These are phyloP conservation scores for Noccaea caerulescens DNA, from an alignment of 345 rosid genomes.

Conservation along the genomic window DNA sequence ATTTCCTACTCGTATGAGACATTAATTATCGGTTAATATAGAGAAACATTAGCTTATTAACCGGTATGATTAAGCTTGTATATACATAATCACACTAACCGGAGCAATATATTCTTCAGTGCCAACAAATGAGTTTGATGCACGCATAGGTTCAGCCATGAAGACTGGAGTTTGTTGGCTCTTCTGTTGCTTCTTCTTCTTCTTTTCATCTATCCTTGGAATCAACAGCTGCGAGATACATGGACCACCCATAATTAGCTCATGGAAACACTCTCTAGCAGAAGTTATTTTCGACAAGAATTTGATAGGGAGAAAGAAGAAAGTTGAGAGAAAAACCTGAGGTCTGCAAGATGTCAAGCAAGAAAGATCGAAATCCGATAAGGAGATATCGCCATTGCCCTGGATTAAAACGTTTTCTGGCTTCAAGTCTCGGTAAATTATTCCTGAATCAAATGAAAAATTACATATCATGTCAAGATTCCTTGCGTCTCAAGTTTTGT, in stretches of 20 bases:
- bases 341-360: constrained; percentile 96
- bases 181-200: constrained; percentile 59
- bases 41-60: neutral
- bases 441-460: constrained; percentile 52
- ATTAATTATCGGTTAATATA: constrained; percentile 10
- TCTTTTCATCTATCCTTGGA: constrained; percentile 64
- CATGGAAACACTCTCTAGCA: constrained; percentile 1
- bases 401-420: constrained; percentile 91
- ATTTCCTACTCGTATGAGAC: constrained; percentile 66
- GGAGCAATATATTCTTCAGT: constrained; percentile 99
- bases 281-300: neutral
- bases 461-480: constrained; percentile 5
- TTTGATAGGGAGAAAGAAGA: neutral
- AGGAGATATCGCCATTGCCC: constrained; percentile 70
- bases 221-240: constrained; percentile 64
- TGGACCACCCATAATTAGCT: neutral
- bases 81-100: constrained; percentile 47
- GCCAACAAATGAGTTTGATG: constrained; percentile 96
- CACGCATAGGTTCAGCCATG: constrained; percentile 95
- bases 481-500: constrained; percentile 3
- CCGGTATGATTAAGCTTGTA: neutral
- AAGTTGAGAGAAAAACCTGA: constrained; percentile 50
- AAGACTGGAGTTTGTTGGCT: constrained; percentile 69
- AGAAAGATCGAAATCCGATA: constrained; percentile 92
- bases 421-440: constrained; percentile 89